A percentile compares a stretch with the other conserved stretches of the same genome.
These are phyloP conservation scores for Lycium ferocissimum DNA, from an alignment of 257 asterid species.

Conservation along the genomic window DNA sequence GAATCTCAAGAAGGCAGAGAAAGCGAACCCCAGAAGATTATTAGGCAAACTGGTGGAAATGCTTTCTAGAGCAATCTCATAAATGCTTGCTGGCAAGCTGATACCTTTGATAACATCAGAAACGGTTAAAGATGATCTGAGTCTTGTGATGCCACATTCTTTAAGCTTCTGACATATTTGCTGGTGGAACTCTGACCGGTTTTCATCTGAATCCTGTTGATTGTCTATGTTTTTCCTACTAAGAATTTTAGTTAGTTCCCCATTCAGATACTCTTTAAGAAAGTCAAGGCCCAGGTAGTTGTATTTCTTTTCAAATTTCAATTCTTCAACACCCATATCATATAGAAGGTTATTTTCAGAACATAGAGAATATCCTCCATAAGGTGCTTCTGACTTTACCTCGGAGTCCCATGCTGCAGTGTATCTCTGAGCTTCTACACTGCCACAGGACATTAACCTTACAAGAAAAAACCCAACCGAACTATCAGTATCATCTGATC, in stretches of 20 bases:
- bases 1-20: constrained; percentile 49
- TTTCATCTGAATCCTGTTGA: constrained; percentile 36
- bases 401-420: constrained; percentile 53
- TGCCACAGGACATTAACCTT: constrained; percentile 74
- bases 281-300: constrained; percentile 51
- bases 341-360: constrained; percentile 54
- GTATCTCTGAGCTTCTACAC: constrained; percentile 72
- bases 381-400: constrained; percentile 39
- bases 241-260: constrained; percentile 47
- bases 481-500: constrained; percentile 42
- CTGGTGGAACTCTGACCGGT: constrained; percentile 36
- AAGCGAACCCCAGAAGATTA: constrained; percentile 48
- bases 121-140: constrained; percentile 34
- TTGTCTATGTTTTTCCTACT: constrained; percentile 37
- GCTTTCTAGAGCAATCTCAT: constrained; percentile 66
- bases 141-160: constrained; percentile 40
- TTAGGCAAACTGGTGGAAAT: constrained; percentile 56
- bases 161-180: constrained; percentile 53
- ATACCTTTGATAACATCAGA: constrained; percentile 50
- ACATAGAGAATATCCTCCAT: constrained; percentile 45
- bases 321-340: constrained; percentile 40
- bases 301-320: constrained; percentile 42
- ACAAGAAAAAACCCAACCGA: constrained; percentile 65
- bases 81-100: constrained; percentile 66
- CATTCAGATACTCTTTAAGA: constrained; percentile 58